Conservation (phyloP, 495 filamentous ascomycete species). For the Parachaetomium inaequale region DNA sequence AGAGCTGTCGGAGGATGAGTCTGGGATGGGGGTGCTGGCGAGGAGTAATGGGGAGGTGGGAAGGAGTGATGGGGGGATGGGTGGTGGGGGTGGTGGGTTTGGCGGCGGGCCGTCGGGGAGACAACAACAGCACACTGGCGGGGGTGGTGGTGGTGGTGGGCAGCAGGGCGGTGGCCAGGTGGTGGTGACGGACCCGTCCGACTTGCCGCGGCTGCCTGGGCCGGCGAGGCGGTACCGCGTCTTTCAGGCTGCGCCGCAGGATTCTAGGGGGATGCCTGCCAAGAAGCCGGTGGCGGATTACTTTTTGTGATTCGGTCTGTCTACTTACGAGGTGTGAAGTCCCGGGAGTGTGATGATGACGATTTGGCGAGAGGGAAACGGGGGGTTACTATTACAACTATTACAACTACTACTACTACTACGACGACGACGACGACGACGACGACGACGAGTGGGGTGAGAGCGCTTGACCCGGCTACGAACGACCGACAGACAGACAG, state of each 20-base stretch:
- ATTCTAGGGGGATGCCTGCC: conserved; percentile 94
- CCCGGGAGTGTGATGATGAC: too few relatives aligned
- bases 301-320: conserved; percentile 58
- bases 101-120: background rate
- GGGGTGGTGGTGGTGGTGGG: conserved; percentile 16
- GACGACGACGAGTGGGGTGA: background rate
- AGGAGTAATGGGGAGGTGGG: conserved; percentile 77
- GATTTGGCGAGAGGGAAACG: too few relatives aligned
- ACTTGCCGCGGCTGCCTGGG: conserved; percentile 46
- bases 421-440: background rate
- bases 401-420: too few relatives aligned
- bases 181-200: conserved; percentile 42
- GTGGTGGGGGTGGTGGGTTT: conserved; percentile 11
- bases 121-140: too few relatives aligned
- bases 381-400: too few relatives aligned
- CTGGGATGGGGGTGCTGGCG: conserved; percentile 67
- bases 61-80: conserved; percentile 42
- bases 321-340: too few relatives aligned
- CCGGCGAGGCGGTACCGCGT: conserved; percentile 91
- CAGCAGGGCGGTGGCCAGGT: conserved; percentile 17
- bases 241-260: conserved; percentile 95
- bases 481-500: too few relatives aligned
- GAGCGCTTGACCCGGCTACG: background rate
- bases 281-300: conserved; percentile 99
- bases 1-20: conserved; percentile 84